Conservation (phyloP, 129 eudicot species). For the Flaveria sonorensis region DNA sequence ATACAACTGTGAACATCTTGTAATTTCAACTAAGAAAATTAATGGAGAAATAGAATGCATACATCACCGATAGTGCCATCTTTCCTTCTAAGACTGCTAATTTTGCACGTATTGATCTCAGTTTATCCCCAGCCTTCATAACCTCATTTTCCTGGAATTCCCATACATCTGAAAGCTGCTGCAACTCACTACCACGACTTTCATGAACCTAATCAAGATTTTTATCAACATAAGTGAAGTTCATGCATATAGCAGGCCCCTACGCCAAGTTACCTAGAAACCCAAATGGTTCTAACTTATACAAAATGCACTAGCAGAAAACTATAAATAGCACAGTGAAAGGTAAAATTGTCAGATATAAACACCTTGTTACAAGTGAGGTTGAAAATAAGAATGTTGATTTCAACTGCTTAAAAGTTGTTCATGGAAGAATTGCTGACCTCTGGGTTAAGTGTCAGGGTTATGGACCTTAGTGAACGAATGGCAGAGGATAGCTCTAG, state of each 20-base stretch:
- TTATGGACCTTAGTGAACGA: constrained; percentile 52
- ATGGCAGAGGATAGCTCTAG: constrained; percentile 69
- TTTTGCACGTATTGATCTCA: constrained; percentile 71
- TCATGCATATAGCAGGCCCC: background rate
- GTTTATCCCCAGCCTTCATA: constrained; percentile 58
- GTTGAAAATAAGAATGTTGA: background rate
- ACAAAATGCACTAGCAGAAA: background rate
- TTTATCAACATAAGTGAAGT: background rate
- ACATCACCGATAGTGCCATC: constrained; percentile 71
- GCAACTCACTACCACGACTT: constrained; percentile 50
- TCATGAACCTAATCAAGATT: constrained; percentile 42
- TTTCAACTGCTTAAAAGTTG: constrained; percentile 7
- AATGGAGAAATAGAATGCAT: constrained; percentile 26
- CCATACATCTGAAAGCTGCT: constrained; percentile 72
- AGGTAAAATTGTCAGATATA: background rate
- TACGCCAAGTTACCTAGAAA: background rate
- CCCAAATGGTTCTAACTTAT: background rate
- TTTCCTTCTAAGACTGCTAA: constrained; percentile 81
- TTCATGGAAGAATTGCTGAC: constrained; percentile 8
- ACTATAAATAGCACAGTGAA: background rate
- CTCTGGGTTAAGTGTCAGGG: constrained; percentile 32
- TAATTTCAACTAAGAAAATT: background rate
- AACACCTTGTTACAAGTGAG: background rate
- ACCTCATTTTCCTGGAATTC: constrained; percentile 80
- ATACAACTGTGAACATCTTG: constrained; percentile 9